phyloP scores from a whole-genome alignment of 2,329 filamentous ascomycete genomes.

The Xylaria sp. region DNA sequence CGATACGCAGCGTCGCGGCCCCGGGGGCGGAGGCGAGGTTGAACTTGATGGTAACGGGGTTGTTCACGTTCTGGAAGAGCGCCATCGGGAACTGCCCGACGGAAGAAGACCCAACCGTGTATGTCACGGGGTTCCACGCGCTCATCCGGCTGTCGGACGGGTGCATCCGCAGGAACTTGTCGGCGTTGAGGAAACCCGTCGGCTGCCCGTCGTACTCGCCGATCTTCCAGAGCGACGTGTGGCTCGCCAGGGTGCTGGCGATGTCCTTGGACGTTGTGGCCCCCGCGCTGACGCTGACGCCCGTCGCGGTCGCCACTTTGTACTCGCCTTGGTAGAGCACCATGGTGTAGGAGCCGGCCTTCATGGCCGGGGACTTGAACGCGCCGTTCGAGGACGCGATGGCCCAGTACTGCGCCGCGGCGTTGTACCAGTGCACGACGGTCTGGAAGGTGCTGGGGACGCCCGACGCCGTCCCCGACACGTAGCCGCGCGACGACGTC shows the following conservation, averaged over 20 bases:
- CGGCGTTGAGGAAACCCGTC: conserved; percentile 69
- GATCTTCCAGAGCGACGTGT: conserved; percentile 65
- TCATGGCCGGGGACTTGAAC: conserved; percentile 51
- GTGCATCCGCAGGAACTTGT: conserved; percentile 71
- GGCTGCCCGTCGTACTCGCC: conserved; percentile 70
- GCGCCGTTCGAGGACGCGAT: conserved; percentile 56
- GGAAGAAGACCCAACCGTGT: conserved; percentile 62
- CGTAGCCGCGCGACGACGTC: conserved; percentile 60
- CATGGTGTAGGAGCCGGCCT: conserved; percentile 46
- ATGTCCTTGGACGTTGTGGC: conserved; percentile 57
- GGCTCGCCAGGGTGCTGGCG: conserved; percentile 48
- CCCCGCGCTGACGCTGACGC: conserved; percentile 58
- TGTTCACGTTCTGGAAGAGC: conserved; percentile 65
- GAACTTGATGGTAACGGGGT: conserved; percentile 65
- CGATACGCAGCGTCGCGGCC: conserved; percentile 65
- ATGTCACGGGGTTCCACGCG: conserved; percentile 64
- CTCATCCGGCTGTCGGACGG: conserved; percentile 69
- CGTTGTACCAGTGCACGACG: conserved; percentile 71
- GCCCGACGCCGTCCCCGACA: conserved; percentile 65
- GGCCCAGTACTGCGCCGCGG: conserved; percentile 68
- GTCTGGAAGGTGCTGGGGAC: conserved; percentile 56
- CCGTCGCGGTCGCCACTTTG: conserved; percentile 54
- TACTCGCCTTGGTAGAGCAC: conserved; percentile 66
- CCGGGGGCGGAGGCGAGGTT: conserved; percentile 56
- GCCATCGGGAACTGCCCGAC: conserved; percentile 68